These are phyloP conservation scores for Aegilops bicornis DNA, from an alignment of 176 grass and related monocot species.

Conservation along the genomic window DNA sequence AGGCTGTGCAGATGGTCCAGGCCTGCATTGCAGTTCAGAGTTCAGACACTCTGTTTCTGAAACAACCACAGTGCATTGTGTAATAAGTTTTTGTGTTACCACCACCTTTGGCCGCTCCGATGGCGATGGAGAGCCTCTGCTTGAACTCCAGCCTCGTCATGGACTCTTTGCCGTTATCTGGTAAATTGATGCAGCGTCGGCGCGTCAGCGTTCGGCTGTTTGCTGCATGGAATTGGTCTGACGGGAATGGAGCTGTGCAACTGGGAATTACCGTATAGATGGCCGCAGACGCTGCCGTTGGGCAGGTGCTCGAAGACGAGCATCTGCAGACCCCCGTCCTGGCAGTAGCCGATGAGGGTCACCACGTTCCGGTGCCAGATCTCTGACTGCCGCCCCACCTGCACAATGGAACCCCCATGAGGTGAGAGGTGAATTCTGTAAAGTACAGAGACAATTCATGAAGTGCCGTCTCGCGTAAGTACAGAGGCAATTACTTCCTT, in stretches of 20 bases:
- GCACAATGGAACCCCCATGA: background rate
- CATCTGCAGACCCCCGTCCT: conserved; percentile 81
- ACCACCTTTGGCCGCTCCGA: conserved; percentile 87
- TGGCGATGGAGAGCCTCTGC: conserved; percentile 86
- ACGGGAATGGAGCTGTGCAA: background rate
- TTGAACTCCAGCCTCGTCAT: conserved; percentile 90
- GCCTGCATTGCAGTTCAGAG: conserved; percentile 41
- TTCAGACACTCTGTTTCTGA: background rate
- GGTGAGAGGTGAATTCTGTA: background rate
- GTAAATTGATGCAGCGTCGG: background rate
- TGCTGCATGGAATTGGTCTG: background rate
- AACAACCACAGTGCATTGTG: background rate
- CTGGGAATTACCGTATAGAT: conserved; percentile 67
- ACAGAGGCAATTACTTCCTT: background rate
- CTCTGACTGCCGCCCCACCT: conserved; percentile 71
- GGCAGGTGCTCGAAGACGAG: conserved; percentile 86
- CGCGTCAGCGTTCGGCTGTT: background rate
- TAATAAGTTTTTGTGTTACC: background rate
- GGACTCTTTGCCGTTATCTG: conserved; percentile 54
- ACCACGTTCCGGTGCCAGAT: conserved; percentile 86
- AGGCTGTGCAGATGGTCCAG: conserved; percentile 74
- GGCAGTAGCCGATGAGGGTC: conserved; percentile 81
- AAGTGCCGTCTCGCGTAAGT: too few species aligned
- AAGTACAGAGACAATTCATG: background rate
- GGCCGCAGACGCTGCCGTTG: conserved; percentile 77